phyloP scores from a whole-genome alignment of 352 stramenopile species.

The Phytophthora aleatoria region DNA sequence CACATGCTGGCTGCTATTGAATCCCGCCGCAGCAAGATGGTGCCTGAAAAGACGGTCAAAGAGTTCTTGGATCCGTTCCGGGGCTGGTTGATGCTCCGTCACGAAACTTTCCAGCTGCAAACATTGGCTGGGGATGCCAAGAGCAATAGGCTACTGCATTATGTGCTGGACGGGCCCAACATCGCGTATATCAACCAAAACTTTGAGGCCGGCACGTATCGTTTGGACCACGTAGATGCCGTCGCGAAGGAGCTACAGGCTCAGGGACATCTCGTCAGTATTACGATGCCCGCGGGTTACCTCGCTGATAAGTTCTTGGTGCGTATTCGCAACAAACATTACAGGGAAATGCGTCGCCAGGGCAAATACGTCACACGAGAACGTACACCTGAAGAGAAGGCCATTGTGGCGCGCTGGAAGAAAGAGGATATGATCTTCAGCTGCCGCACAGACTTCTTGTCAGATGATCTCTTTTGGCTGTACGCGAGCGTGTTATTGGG shows the following conservation, averaged over 20 bases:
- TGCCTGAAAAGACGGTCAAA: constrained; percentile 44
- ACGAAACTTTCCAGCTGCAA: constrained; percentile 34
- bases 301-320: constrained; percentile 67
- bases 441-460: constrained; percentile 81
- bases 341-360: constrained; percentile 47
- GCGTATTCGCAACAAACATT: constrained; percentile 60
- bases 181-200: constrained; percentile 98
- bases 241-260: constrained; percentile 86
- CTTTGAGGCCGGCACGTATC: constrained; percentile 91
- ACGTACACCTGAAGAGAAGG: constrained; percentile 59
- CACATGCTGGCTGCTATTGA: constrained; percentile 67
- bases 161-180: constrained; percentile 97
- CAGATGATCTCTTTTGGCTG: constrained; percentile 99
- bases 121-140: constrained; percentile 25
- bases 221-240: constrained; percentile 95
- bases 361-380: constrained; percentile 58
- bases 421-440: constrained; percentile 89
- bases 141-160: constrained; percentile 53
- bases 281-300: constrained; percentile 75
- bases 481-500: constrained; percentile 90
- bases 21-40: constrained; percentile 50
- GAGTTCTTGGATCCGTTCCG: constrained; percentile 70
- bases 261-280: constrained; percentile 77
- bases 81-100: constrained; percentile 57
- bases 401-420: constrained; percentile 69